phyloP scores from a whole-genome alignment of 2,329 filamentous ascomycete genomes.

The Westerdykella sp. region DNA sequence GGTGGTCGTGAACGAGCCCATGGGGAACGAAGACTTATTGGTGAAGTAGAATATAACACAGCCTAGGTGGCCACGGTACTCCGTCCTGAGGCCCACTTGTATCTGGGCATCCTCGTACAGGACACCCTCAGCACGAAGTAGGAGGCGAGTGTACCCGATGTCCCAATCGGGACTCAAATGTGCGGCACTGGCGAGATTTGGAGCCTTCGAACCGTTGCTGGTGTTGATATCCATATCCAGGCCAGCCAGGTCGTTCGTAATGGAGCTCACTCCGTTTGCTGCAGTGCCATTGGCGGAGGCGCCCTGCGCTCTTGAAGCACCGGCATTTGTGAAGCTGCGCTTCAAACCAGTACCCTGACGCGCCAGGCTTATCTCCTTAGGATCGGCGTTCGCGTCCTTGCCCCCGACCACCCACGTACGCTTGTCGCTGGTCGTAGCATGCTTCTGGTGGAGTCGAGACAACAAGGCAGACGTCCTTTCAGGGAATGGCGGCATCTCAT shows the following conservation, averaged over 20 bases:
- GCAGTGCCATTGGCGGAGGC: constrained; percentile 29
- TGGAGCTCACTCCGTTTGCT: constrained; percentile 48
- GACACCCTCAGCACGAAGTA: constrained; percentile 75
- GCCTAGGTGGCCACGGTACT: constrained; percentile 92
- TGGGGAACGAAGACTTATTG: constrained; percentile 80
- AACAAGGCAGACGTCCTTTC: constrained; percentile 87
- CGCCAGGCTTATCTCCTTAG: constrained; percentile 70
- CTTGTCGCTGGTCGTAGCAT: constrained; percentile 86
- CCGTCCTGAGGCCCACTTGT: constrained; percentile 83
- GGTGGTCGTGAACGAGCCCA: constrained; percentile 91
- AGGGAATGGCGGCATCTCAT: constrained; percentile 98
- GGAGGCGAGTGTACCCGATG: constrained; percentile 73
- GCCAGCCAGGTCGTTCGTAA: constrained; percentile 60
- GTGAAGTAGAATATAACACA: constrained; percentile 94
- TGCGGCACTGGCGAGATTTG: constrained; percentile 85
- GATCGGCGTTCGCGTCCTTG: constrained; percentile 83
- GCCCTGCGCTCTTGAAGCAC: constrained; percentile 35
- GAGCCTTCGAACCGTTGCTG: constrained; percentile 55
- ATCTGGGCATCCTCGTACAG: constrained; percentile 94
- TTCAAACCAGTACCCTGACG: constrained; percentile 72
- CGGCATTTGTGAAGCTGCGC: constrained; percentile 65
- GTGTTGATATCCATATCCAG: constrained; percentile 67
- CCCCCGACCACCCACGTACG: constrained; percentile 97
- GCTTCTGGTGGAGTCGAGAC: constrained; percentile 89
- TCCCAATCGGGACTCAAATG: constrained; percentile 96